Evolutionary conservation across 495 filamentous ascomycete species (phyloP), one percentile per base, ranked within the genome.

Genomic region (Talaromyces nanjingensis): DNA sequence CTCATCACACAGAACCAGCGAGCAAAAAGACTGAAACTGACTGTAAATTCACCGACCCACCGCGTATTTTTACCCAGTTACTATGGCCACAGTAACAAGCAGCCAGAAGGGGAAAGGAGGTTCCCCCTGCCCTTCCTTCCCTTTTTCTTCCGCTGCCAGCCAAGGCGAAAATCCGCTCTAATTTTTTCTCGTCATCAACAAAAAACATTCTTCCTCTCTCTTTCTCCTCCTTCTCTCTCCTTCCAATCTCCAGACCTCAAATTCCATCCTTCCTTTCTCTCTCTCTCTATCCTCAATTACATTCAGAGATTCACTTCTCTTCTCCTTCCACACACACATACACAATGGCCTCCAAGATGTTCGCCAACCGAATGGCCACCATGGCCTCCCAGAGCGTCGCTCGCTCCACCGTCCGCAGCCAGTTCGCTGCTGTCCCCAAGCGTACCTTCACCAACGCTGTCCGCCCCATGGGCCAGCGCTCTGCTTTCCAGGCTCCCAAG

Each of bases 271-370:
- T n/a, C n/a, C 9, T 67, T 65, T 70, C 62, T 71, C 67, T 69
- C 73, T 67, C 67, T 67, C 67, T 70, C 68, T 72, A 63, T 76
- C 68, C 70, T 73, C 72, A 62, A 62, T 62, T 34, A 42, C 25
- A 33, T 52, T 24, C 5, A 37, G 31, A 37, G n/a, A 33, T 18
- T 59, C 27, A 59, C 55, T 65, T 69, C 74, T 71, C 70, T 67
- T 68, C 66, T 72, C 69, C 67, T 71, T 69, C 71, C 70, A 72
- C 71, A 71, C 67, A 67, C 66, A 70, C 63, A 71, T 74, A 82
- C 81, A 87, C 82, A 87, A 90, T 90, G 87, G 84, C 87, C 80
- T 81, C 87, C 77, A 83, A 87, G 81, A 90, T 91, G 82, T 53
- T 62, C 60, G 45, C 60, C 60, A 47, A 39, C 60, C 60, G 60